Evolutionary conservation across 1,284 basidiomycete species (phyloP), one percentile per base, ranked within the genome.

Genomic region (Neonothopanus nambi): DNA sequence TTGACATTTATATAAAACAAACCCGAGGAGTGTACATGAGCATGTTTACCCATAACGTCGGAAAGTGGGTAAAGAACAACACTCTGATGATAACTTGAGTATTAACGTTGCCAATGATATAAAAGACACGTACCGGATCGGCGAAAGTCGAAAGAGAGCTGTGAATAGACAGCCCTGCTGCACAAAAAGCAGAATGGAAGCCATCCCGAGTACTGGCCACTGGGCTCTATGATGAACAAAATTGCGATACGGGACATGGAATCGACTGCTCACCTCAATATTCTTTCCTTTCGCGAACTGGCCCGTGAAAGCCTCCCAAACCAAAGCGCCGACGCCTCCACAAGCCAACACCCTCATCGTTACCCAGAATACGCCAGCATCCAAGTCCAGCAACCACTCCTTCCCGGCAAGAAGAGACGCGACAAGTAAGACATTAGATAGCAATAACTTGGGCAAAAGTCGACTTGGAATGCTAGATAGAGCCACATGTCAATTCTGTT

Each of bases 361-460:
- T 18, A 87, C 73, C 89, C 87, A 89, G 63, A 89, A 85, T 5
- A 86, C 79, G 11, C 85, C 85, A 18, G 85, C 77, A 67, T 88
- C 82, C 45, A 78, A 76, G 20, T 79, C 73, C 44, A 90, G 69
- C 3, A 89, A 66, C 71, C 80, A 82, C 60, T 84, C 84, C 67
- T 86, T 88, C 38, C 79, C 75, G 2, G 80, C 76, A 66, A 82
- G 78, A 39, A 87, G 68, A 8, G 83, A 75, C n/a, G 81, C 66
- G 26, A 84, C 84, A 52, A 86, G 81, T 46, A 86, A 67, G 28
- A 80, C 67, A 67, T 87, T 83, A 0, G 81, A 81, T 36, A 85
- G 61, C 47, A 84, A 60, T 41, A 87, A 75, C 58, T 74, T 78
- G 15, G 82, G 79, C 35, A 87, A 66, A 41, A 80, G 71, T 47